phyloP scores from a whole-genome alignment of 176 grass and related monocot species.

The Aegilops tauschii region DNA sequence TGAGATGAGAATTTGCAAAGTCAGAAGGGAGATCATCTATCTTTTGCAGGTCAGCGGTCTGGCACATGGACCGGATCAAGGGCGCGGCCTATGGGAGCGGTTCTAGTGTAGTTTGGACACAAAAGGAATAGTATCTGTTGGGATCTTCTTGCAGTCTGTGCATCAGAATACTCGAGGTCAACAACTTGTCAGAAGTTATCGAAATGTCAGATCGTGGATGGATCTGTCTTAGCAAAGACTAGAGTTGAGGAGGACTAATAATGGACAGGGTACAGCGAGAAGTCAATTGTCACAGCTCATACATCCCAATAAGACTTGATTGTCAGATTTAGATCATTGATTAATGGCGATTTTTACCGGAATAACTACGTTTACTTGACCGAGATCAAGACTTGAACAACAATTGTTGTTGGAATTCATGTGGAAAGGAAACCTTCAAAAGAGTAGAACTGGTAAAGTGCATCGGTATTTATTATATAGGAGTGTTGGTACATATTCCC shows the following conservation, averaged over 20 bases:
- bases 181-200: slow-evolving; percentile 49
- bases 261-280: slow-evolving; percentile 4
- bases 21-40: slow-evolving; percentile 29
- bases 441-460: not conserved
- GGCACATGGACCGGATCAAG: slow-evolving; percentile 51
- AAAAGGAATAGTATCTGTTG: slow-evolving; percentile 12
- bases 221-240: slow-evolving; percentile 33
- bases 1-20: slow-evolving; percentile 20
- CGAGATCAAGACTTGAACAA: slow-evolving; percentile 21
- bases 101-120: slow-evolving; percentile 38
- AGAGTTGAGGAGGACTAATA: slow-evolving; percentile 8
- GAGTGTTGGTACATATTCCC: slow-evolving; percentile 2
- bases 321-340: slow-evolving; percentile 22
- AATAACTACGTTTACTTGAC: slow-evolving; percentile 27
- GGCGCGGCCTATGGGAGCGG: slow-evolving; percentile 21
- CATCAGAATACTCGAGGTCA: slow-evolving; percentile 51
- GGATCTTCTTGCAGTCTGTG: slow-evolving; percentile 38
- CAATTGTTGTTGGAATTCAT: not conserved
- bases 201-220: slow-evolving; percentile 45
- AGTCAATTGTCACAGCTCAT: slow-evolving; percentile 34
- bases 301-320: not conserved
- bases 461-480: not conserved
- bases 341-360: not conserved
- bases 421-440: slow-evolving; percentile 14
- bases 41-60: not conserved